A percentile compares a stretch with the other conserved stretches of the same genome.
phyloP scores from a whole-genome alignment of 306 rosid species.

The Quercus robur region DNA sequence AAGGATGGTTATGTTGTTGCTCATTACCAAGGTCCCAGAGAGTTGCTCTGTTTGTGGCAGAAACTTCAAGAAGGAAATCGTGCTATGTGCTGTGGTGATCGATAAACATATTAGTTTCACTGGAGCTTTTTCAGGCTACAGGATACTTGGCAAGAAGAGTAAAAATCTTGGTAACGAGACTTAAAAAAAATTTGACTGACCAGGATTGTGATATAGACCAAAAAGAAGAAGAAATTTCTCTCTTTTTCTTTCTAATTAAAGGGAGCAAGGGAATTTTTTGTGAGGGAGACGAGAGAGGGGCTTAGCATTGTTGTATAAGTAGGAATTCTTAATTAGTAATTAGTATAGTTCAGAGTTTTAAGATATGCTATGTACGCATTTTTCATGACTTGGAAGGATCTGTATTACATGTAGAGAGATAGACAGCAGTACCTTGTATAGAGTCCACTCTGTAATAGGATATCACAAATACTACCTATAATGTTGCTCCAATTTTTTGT shows the following conservation, averaged over 20 bases:
- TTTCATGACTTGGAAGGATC: conserved; percentile 18
- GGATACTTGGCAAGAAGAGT: not conserved
- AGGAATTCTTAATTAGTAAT: conserved; percentile 11
- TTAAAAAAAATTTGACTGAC: conserved; percentile 5
- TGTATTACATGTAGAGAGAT: conserved; percentile 17
- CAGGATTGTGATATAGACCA: not conserved
- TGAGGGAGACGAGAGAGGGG: not conserved
- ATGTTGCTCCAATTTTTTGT: not conserved
- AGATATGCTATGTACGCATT: conserved; percentile 18
- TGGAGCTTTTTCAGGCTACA: not conserved
- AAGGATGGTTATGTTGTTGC: conserved; percentile 89
- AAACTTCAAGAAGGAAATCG: conserved; percentile 70
- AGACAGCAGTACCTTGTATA: conserved; percentile 26
- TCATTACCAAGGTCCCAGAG: conserved; percentile 97
- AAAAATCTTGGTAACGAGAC: not conserved
- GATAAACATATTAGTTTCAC: conserved; percentile 10
- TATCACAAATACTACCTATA: not conserved
- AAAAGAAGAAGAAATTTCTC: not conserved
- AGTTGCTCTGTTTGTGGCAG: conserved; percentile 95
- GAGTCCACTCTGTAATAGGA: conserved; percentile 25
- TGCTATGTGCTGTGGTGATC: conserved; percentile 71
- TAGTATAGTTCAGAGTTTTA: conserved; percentile 17
- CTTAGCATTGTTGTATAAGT: conserved; percentile 18
- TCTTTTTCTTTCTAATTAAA: not conserved
- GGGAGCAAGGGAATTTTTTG: not conserved